Evolutionary conservation across 306 rosid genomes (phyloP).

Genomic region (Corylus avellana): DNA sequence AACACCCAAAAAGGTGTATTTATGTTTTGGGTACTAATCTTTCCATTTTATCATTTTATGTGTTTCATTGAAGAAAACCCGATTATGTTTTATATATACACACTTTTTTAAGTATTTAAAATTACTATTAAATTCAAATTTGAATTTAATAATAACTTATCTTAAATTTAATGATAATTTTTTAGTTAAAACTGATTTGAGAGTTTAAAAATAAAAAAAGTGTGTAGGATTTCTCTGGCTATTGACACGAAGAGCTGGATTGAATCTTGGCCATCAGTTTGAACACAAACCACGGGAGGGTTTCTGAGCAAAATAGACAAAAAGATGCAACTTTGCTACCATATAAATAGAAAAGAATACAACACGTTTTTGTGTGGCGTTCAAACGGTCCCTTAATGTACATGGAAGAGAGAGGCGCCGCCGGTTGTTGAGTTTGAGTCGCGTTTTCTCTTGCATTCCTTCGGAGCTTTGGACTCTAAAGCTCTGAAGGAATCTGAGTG

Average conservation of each 20-base stretch:
- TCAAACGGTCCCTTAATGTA: conserved; percentile 8
- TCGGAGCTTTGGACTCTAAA: not conserved
- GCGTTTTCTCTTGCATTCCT: conserved; percentile 6
- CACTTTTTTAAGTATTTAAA: too few relatives aligned
- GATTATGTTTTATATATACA: too few relatives aligned
- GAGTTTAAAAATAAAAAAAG: too few relatives aligned
- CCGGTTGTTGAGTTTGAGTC: conserved; percentile 4
- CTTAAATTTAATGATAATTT: too few relatives aligned
- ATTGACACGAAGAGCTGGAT: not conserved
- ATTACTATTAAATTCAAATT: too few relatives aligned
- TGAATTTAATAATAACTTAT: too few relatives aligned
- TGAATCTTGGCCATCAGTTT: conserved; percentile 17
- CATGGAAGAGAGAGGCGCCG: conserved; percentile 36
- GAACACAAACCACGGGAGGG: not conserved
- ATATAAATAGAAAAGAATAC: not conserved
- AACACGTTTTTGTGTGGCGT: conserved; percentile 18
- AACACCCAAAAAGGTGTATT: too few relatives aligned
- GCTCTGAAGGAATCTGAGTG: conserved; percentile 1
- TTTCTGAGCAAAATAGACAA: not conserved
- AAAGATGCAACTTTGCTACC: not conserved
- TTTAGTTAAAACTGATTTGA: too few relatives aligned
- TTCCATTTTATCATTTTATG: too few relatives aligned
- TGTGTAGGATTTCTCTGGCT: too few relatives aligned
- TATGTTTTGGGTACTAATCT: too few relatives aligned
- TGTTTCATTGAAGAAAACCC: too few relatives aligned